Evolutionary conservation across 257 asterid genomes (phyloP).

Genomic region (Ligustrum vulgare): DNA sequence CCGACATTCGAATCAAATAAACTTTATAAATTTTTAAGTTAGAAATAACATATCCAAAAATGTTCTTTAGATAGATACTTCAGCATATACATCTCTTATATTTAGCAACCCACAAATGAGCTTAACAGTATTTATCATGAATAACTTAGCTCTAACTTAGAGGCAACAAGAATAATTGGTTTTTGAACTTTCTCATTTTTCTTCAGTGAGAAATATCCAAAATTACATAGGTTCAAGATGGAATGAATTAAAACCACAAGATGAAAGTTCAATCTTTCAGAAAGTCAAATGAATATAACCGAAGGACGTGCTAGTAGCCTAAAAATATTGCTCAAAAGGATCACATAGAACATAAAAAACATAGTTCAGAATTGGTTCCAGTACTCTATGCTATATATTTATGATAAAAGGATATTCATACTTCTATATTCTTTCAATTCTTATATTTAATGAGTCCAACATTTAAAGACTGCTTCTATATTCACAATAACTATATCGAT

Average conservation of each 20-base stretch:
- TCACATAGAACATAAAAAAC: neutral
- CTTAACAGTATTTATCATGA: neutral
- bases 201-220: constrained; percentile 6
- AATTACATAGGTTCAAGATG: constrained; percentile 11
- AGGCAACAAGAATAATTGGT: neutral
- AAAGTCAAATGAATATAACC: constrained; percentile 14
- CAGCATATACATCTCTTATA: neutral
- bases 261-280: constrained; percentile 12
- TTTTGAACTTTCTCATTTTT: neutral
- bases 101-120: neutral
- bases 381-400: neutral
- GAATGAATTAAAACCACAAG: constrained; percentile 8
- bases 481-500: constrained; percentile 15
- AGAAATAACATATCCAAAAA: neutral
- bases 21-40: neutral
- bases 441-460: constrained; percentile 4
- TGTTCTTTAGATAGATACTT: neutral
- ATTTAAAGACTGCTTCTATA: constrained; percentile 17
- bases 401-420: neutral
- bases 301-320: constrained; percentile 6
- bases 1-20: neutral
- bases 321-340: constrained; percentile 16
- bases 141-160: constrained; percentile 1
- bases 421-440: neutral
- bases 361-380: constrained; percentile 8